These are phyloP conservation scores for Rhodotorula kratochvilovae DNA, from an alignment of 768 basidiomycete genomes.

Conservation along the genomic window DNA sequence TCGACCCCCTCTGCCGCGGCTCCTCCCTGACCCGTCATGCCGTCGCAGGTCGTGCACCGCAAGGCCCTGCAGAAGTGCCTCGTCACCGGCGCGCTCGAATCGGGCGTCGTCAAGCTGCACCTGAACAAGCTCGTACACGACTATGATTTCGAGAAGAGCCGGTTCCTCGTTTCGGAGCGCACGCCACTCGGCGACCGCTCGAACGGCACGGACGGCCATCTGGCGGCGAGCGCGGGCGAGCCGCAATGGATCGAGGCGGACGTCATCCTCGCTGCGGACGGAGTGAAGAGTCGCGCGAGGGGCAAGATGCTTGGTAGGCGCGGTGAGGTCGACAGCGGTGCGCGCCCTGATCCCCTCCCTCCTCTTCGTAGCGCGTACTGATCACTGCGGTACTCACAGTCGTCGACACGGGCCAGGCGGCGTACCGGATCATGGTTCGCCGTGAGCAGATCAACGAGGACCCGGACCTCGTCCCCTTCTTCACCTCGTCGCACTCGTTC, in stretches of 20 bases:
- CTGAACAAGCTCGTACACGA: conserved; percentile 44
- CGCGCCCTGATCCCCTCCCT: background rate
- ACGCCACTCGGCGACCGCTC: background rate
- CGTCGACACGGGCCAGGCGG: conserved; percentile 49
- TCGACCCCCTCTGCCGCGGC: background rate
- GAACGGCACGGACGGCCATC: background rate
- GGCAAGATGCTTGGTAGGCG: conserved; percentile 45
- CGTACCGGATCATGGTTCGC: conserved; percentile 49
- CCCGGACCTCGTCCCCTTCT: conserved; percentile 47
- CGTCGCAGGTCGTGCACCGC: conserved; percentile 47
- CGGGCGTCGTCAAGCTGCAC: conserved; percentile 45
- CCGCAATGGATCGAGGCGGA: conserved; percentile 47
- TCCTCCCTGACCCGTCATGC: background rate
- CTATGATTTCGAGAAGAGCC: conserved; percentile 44
- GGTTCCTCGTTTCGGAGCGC: conserved; percentile 31
- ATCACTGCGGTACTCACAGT: conserved; percentile 35
- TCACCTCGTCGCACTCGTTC: conserved; percentile 45
- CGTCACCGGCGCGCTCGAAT: conserved; percentile 44
- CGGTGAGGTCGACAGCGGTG: conserved; percentile 45
- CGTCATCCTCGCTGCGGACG: conserved; percentile 49
- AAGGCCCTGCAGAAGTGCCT: conserved; percentile 46
- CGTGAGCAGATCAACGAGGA: conserved; percentile 47
- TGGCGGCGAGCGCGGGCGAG: background rate
- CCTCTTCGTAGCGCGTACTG: background rate
- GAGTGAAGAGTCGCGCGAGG: conserved; percentile 48